Conservation (phyloP, 495 filamentous ascomycete species). For the Penicillium pancosmium region DNA sequence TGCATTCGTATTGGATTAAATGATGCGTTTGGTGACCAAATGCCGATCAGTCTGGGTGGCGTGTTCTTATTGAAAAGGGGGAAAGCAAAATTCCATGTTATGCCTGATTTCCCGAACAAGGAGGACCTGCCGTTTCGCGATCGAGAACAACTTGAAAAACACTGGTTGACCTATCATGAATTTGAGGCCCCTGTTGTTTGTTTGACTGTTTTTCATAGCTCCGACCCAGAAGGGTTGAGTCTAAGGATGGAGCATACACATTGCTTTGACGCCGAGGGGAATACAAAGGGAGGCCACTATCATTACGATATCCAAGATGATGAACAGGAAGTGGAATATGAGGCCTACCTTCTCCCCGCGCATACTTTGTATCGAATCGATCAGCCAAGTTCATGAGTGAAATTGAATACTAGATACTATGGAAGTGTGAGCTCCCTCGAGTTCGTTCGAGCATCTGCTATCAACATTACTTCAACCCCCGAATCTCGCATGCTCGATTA, state of each 20-base stretch:
- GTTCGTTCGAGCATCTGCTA: too few relatives aligned
- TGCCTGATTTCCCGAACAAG: slow-evolving; percentile 44
- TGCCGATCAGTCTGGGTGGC: slow-evolving; percentile 38
- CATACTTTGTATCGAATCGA: slow-evolving; percentile 41
- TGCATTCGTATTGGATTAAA: slow-evolving; percentile 32
- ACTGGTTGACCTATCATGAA: slow-evolving; percentile 41
- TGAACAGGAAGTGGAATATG: slow-evolving; percentile 39
- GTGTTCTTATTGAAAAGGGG: slow-evolving; percentile 40
- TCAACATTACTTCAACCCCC: too few relatives aligned
- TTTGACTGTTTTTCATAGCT: slow-evolving; percentile 42
- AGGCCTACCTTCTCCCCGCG: slow-evolving; percentile 43
- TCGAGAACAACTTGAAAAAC: slow-evolving; percentile 25
- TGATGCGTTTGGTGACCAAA: slow-evolving; percentile 28
- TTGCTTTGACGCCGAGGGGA: slow-evolving; percentile 37
- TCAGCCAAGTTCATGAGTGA: slow-evolving; percentile 17
- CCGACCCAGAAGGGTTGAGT: slow-evolving; percentile 34
- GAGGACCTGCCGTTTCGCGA: slow-evolving; percentile 31
- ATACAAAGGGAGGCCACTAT: slow-evolving; percentile 39
- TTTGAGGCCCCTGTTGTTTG: slow-evolving; percentile 40
- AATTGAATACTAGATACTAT: neutral
- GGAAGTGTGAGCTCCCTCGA: neutral
- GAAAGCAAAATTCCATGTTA: slow-evolving; percentile 42
- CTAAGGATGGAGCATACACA: slow-evolving; percentile 49
- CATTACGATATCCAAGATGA: slow-evolving; percentile 37
- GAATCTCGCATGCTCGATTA: neutral